phyloP scores from a whole-genome alignment of 441 rosid genomes.

The Populus trichocarpa region DNA sequence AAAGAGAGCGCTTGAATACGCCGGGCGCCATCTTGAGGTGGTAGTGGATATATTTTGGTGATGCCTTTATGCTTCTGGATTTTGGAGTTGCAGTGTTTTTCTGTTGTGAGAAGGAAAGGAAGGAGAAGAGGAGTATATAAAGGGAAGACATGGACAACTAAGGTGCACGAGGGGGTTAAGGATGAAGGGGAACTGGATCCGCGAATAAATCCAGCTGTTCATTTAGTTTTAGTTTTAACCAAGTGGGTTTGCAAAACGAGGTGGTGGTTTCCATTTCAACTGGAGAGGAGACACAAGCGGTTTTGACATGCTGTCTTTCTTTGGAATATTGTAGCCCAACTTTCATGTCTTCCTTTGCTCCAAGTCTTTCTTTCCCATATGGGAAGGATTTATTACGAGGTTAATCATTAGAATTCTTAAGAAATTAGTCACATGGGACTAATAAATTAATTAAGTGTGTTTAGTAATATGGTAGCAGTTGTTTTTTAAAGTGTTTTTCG shows the following conservation, averaged over 20 bases:
- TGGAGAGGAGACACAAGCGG: constrained; percentile 42
- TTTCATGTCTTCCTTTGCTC: background rate
- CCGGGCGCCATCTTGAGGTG: constrained; percentile 38
- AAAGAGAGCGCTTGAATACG: constrained; percentile 66
- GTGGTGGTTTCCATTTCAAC: constrained; percentile 21
- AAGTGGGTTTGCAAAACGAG: background rate
- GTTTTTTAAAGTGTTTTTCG: rapidly evolving
- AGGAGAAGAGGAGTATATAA: constrained; percentile 6
- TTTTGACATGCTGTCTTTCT: constrained; percentile 22
- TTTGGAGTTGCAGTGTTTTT: background rate
- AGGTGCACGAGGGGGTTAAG: constrained; percentile 31
- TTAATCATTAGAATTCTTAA: no score
- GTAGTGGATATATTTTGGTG: background rate
- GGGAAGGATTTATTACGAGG: background rate
- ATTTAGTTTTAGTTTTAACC: background rate
- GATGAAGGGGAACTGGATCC: background rate
- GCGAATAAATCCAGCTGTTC: constrained; percentile 15
- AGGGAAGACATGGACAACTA: constrained; percentile 1
- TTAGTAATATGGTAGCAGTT: rapidly evolving
- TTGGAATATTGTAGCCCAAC: background rate
- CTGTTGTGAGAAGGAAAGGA: background rate
- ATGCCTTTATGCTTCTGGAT: background rate
- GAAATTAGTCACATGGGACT: no score
- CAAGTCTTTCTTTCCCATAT: background rate
- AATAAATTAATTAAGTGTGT: no score